Evolutionary conservation across 2,329 filamentous ascomycete species (phyloP), one percentile per base, ranked within the genome.

Genomic region (Tolypocladium capitatum): DNA sequence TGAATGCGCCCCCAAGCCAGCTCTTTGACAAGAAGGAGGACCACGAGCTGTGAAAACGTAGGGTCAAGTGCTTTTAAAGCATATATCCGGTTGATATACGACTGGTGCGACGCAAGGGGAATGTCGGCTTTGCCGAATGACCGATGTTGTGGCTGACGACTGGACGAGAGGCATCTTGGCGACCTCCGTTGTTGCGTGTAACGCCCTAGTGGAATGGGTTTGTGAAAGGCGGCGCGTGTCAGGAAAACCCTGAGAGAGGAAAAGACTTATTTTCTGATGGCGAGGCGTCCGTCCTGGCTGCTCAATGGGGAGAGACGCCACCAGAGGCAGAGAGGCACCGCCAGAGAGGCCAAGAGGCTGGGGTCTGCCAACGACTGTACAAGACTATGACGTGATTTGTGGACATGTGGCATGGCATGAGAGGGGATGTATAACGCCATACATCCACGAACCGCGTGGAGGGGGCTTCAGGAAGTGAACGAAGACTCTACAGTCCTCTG

Each of bases 1-100:
- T 91, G 58, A 81, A 85, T 53, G 63, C 63, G 48, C 62, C 60
- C 58, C 69, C 70, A 35, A 61, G 50, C 55, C 41, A 41, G 11
- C 45, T 46, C 34, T 55, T 49, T 30, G 54, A 53, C 43, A 55
- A 50, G 51, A 57, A 56, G 46, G 58, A 60, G 36, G 62, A 67
- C 48, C 61, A 57, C 51, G 59, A 68, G 54, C 52, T 69, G 49
- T 69, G 54, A 63, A n/a, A 28, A 10, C 1, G 5, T 14, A 21
- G 21, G 38, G 38, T 13, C 38, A 41, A 7, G 35, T 16, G 24
- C 2, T 16, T 38, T 24, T 14, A 21, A 28, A 24, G 16, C 38
- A n/a, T 13, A 27, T 16, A 13, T 16, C 16, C 24, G 24, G 24
- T 42, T n/a, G 24, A 27, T 8, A 10, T 24, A 14, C 38, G 38